Evolutionary conservation across 2,329 filamentous ascomycete species (phyloP), one percentile per base, ranked within the genome.

Genomic region (Ophiosphaerella narmari): DNA sequence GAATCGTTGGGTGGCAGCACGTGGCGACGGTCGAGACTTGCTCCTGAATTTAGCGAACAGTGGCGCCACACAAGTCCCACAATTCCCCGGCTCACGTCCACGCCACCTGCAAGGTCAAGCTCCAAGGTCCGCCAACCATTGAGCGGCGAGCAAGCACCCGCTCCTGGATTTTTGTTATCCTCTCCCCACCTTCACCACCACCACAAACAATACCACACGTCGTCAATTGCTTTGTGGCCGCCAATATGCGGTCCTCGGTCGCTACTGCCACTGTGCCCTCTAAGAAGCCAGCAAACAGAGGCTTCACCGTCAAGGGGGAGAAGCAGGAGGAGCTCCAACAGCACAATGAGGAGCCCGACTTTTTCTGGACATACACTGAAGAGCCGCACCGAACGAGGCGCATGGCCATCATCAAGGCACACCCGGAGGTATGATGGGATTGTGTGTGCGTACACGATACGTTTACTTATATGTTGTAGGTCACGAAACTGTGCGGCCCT

Each of bases 331-430:
- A 54, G 39, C 44, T 48, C 21, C 43, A 50, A n/a, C 39, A 39
- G 35, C 50, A 49, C 21, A 53, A 65, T 34, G 68, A 72, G 37
- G 59, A 75, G 36, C 72, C 86, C 55, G 82, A 86, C 73, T 97
- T 97, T 81, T 96, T 96, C 78, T 97, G 95, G 94, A 96, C 94
- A 35, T 97, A 99, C 72, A 97, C 94, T 8, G 94, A 99, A 74
- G 94, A 99, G 77, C 94, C 94, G 55, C 94, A 99, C 76, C 86
- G 91, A 62, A 94, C 93, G 29, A 82, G 94, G 63, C 85, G 94
- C 49, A 85, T 93, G 64, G 91, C 91, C 55, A 99, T 99, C 66
- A 97, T 99, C 77, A 97, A 97, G 79, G 92, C 93, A 47, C 93
- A 99, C 72, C 94, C 94, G 39, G 93, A 99, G 83, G 91, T 93